A percentile compares a stretch with the other conserved stretches of the same genome.
These are phyloP conservation scores for Pseudophaeomoniella oleicola DNA, from an alignment of 2,329 filamentous ascomycete species.

Conservation along the genomic window DNA sequence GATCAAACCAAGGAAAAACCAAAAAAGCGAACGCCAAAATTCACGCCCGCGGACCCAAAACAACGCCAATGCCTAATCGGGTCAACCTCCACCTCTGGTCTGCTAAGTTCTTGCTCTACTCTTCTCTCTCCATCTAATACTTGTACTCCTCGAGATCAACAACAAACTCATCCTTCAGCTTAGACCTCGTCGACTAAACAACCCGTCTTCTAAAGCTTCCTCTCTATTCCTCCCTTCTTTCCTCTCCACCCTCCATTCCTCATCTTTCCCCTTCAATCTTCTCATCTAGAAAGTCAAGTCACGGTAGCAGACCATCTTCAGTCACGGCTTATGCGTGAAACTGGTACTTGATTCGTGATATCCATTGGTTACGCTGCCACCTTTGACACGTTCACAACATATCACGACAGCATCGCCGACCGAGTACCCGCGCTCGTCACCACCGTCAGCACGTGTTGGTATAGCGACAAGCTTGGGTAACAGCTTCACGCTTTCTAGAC, in stretches of 20 bases:
- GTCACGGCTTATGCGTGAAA: too few species aligned
- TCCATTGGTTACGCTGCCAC: too few species aligned
- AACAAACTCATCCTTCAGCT: not conserved
- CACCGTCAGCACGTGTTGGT: not conserved
- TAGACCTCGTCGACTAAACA: not conserved
- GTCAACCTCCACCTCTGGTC: slow-evolving; percentile 4
- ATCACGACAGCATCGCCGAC: too few species aligned
- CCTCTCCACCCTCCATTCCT: not conserved
- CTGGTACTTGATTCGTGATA: too few species aligned
- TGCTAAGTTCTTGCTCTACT: not conserved
- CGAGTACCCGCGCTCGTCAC: too few species aligned
- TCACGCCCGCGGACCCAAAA: slow-evolving; percentile 1
- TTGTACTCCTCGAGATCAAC: not conserved
- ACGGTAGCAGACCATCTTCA: too few species aligned
- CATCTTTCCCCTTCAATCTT: not conserved
- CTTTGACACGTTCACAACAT: too few species aligned
- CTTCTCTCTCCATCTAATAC: not conserved
- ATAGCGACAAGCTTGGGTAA: not conserved
- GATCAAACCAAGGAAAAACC: not conserved
- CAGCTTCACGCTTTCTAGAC: not conserved
- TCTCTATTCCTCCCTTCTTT: not conserved
- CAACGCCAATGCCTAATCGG: slow-evolving; percentile 6
- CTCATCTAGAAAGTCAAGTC: too few species aligned
- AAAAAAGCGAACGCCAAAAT: not conserved
- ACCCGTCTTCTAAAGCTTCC: slow-evolving; percentile 1